Percentiles rank a stretch among this genome's conserved stretches.
These are phyloP conservation scores for Saccharomycopsis sp. DNA, from an alignment of 805 yeast species.

Conservation along the genomic window DNA sequence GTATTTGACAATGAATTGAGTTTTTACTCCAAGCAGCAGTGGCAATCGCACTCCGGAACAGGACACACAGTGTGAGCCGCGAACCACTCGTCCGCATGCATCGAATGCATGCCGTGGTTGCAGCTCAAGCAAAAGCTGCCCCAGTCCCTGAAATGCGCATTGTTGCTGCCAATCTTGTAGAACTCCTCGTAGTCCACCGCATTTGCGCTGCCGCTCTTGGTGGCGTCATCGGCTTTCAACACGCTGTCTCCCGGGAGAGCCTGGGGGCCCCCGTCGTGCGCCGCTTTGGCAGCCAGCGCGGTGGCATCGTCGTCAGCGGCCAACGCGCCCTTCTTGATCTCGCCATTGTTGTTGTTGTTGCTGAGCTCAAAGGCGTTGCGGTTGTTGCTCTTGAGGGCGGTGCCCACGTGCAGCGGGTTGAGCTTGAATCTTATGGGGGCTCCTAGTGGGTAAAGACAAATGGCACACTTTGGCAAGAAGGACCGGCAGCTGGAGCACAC, in stretches of 20 bases:
- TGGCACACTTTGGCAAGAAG: constrained; percentile 83
- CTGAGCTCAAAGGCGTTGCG: too few relatives aligned
- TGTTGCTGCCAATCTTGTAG: too few relatives aligned
- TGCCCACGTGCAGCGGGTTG: too few relatives aligned
- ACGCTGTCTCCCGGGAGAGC: too few relatives aligned
- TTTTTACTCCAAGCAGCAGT: too few relatives aligned
- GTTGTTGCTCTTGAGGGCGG: too few relatives aligned
- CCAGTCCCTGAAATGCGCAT: constrained; percentile 80
- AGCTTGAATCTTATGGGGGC: constrained; percentile 31
- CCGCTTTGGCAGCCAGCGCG: too few relatives aligned
- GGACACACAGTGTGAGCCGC: constrained; percentile 82
- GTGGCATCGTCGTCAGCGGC: constrained; percentile 21
- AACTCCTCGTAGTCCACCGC: constrained; percentile 34
- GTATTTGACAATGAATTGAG: too few relatives aligned
- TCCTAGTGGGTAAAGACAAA: constrained; percentile 76
- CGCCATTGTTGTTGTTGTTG: too few relatives aligned
- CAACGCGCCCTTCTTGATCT: constrained; percentile 18
- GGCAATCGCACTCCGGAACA: constrained; percentile 85
- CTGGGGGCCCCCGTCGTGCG: too few relatives aligned
- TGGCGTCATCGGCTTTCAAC: too few relatives aligned
- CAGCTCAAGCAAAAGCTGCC: constrained; percentile 87
- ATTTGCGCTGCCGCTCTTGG: too few relatives aligned
- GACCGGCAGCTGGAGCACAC: constrained; percentile 51
- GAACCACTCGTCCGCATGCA: constrained; percentile 96
- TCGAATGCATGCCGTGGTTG: constrained; percentile 91